Evolutionary conservation across 225 moss, liverwort and hornwort genomes (phyloP).

Genomic region (Antitrichia curtipendula): DNA sequence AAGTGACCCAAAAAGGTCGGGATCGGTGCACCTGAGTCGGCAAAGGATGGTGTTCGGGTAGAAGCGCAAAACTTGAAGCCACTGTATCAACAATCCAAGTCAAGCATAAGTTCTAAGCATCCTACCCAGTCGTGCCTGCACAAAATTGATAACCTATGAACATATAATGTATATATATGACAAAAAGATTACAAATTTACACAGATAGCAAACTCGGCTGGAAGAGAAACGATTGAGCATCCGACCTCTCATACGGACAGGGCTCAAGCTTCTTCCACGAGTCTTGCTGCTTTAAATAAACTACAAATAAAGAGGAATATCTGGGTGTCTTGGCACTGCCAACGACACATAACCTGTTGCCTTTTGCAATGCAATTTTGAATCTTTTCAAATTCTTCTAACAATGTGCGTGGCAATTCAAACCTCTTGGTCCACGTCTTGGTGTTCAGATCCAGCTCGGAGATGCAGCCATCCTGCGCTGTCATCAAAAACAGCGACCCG

Average conservation of each 20-base stretch:
- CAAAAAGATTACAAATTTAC: conserved; percentile 11
- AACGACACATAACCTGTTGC: conserved; percentile 21
- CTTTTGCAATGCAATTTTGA: conserved; percentile 36
- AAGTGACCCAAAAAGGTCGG: conserved; percentile 10
- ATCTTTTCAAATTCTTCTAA: conserved; percentile 35
- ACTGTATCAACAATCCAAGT: conserved; percentile 29
- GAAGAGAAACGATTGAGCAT: conserved; percentile 35
- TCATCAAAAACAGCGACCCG: conserved; percentile 28
- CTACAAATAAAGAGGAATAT: conserved; percentile 16
- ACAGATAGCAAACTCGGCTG: conserved; percentile 38
- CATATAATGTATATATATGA: neutral
- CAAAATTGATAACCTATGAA: neutral
- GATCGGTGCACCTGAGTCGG: conserved; percentile 25
- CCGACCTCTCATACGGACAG: conserved; percentile 21
- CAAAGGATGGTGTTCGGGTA: conserved; percentile 2
- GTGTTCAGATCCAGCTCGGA: conserved; percentile 28
- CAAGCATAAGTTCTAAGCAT: conserved; percentile 21
- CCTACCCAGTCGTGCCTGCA: neutral
- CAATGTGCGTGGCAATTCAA: conserved; percentile 23
- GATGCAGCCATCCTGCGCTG: conserved; percentile 22
- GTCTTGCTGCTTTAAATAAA: conserved; percentile 16
- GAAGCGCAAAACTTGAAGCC: conserved; percentile 23
- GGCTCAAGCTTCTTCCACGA: conserved; percentile 32
- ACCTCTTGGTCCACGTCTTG: conserved; percentile 29
- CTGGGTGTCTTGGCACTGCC: conserved; percentile 31